phyloP scores from a whole-genome alignment of 2,329 filamentous ascomycete genomes.

The Fusarium sp. region DNA sequence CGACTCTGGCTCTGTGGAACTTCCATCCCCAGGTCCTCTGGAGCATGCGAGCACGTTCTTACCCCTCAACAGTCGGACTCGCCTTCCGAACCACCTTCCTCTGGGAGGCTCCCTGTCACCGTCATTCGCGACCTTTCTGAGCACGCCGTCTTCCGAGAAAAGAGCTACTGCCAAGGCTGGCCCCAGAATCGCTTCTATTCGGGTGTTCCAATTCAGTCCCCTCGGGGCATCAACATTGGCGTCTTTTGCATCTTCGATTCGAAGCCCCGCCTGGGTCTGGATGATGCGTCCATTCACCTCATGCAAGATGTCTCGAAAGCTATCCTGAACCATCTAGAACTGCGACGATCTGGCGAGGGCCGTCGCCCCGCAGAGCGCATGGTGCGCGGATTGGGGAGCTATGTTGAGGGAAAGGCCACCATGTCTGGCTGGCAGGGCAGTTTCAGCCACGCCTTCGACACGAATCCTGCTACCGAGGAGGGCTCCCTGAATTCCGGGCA shows the following conservation, averaged over 20 bases:
- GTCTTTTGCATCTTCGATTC: conserved; percentile 50
- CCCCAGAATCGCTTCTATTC: conserved; percentile 53
- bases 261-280: conserved; percentile 34
- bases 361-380: conserved; percentile 51
- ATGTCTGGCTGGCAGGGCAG: conserved; percentile 36
- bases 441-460: conserved; percentile 17
- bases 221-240: conserved; percentile 56
- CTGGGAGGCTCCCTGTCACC: conserved; percentile 46
- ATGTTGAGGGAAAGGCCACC: conserved; percentile 51
- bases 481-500: conserved; percentile 21
- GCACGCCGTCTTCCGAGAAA: conserved; percentile 44
- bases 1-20: conserved; percentile 48
- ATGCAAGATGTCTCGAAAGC: conserved; percentile 46
- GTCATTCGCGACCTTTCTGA: conserved; percentile 49
- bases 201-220: conserved; percentile 54
- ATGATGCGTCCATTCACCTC: conserved; percentile 42
- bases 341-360: conserved; percentile 40
- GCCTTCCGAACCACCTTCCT: neutral
- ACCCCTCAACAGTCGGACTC: neutral
- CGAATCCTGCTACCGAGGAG: conserved; percentile 9
- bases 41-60: conserved; percentile 47
- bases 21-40: conserved; percentile 45
- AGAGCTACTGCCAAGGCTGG: conserved; percentile 33
- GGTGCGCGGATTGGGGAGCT: conserved; percentile 53
- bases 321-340: conserved; percentile 53